phyloP scores from a whole-genome alignment of 257 asterid genomes.

The Lycium barbarum region DNA sequence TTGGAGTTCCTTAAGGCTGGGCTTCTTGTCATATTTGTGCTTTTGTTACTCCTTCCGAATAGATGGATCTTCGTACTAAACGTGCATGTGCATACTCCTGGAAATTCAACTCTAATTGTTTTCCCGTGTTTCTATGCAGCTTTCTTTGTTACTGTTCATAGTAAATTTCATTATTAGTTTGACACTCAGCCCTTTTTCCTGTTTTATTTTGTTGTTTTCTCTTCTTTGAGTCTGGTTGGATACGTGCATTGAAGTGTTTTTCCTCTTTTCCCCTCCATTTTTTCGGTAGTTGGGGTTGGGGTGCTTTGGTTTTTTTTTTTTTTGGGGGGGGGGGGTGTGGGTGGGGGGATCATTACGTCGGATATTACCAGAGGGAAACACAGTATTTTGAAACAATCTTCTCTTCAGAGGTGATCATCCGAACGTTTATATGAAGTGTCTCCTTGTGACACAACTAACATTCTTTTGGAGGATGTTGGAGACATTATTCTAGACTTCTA shows the following conservation, averaged over 20 bases:
- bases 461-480: constrained; percentile 1
- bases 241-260: constrained; percentile 13
- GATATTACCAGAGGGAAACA: not conserved
- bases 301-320: not conserved
- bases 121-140: not conserved
- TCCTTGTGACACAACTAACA: not conserved
- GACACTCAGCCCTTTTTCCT: not conserved
- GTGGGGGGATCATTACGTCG: no score
- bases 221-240: not conserved
- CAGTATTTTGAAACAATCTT: not conserved
- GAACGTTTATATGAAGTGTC: not conserved
- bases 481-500: not conserved
- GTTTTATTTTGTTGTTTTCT: not conserved
- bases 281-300: not conserved
- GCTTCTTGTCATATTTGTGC: not conserved
- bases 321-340: not conserved
- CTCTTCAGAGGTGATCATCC: not conserved
- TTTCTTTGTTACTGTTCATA: not conserved
- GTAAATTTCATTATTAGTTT: not conserved
- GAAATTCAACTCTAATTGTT: not conserved
- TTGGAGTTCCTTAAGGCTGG: not conserved
- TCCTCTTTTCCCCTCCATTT: not conserved
- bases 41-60: not conserved
- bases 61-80: not conserved
- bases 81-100: not conserved